Base-by-base conservation (phyloP, 2,329 filamentous ascomycete genomes). In the Lachnellula cervina region DNA sequence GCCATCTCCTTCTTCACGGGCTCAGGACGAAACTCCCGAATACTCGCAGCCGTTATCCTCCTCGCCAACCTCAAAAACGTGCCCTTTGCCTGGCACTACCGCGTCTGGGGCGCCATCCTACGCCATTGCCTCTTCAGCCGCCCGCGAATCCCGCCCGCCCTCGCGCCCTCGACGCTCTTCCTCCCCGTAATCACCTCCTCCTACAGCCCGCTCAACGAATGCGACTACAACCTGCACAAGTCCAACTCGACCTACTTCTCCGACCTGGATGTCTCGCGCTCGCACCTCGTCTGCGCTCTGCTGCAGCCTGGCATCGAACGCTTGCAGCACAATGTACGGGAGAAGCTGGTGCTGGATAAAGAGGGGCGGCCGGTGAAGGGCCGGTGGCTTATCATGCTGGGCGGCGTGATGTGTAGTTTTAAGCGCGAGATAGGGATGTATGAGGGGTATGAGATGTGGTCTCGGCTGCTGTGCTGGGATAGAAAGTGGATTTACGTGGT, bases 401-500 rank as follows among this genome's bases (percentile, higher is more conserved):
- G 89, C 14, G 84, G 84, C 51, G 88, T 90, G 17, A 80, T 82
- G 67, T 90, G 87, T 73, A 83, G 77, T 62, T 93, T 92, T 73
- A 84, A 85, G 71, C 76, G 79, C 49, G 89, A 93, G 75, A 88
- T 93, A 59, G 80, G 80, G 54, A 82, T 86, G 0, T 87, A 84
- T 66, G 78, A 84, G 67, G 71, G 73, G 14, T 93, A 87, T 71
- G 87, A 92, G 75, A 82, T 91, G 72, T 89, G 87, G 80, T 84
- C 78, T 34, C 79, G 85, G 43, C 69, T 93, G 14, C 76, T 91
- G 19, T 74, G 77, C 58, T 93, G 89, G 89, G 89, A 93, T 72
- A 79, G 84, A 64, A 93, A 93, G 73, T 93, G 89, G 89, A 67
- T 91, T 57, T 91, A 89, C 70, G 78, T 91, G 40, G 28, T 32